These are phyloP conservation scores for Phoenix dactylifera DNA, from an alignment of 176 grass and related monocot species.

Conservation along the genomic window DNA sequence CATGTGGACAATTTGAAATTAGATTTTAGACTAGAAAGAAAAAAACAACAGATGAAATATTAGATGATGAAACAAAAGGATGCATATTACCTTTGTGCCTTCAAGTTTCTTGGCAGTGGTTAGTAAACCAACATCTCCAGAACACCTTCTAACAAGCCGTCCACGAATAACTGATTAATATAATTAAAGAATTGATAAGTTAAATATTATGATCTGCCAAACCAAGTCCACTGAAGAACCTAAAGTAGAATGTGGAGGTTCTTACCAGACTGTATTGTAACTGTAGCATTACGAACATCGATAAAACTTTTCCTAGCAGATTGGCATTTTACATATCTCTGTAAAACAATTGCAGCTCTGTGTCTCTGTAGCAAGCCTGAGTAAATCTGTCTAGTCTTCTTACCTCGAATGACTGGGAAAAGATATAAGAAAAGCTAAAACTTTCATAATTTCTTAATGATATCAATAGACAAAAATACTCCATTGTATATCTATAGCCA, in stretches of 20 bases:
- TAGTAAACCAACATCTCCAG: slow-evolving; percentile 57
- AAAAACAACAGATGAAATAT: neutral
- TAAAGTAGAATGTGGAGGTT: slow-evolving; percentile 4
- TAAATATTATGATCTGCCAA: neutral
- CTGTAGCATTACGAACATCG: slow-evolving; percentile 50
- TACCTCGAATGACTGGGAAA: slow-evolving; percentile 63
- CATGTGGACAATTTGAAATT: slow-evolving; percentile 1
- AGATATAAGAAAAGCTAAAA: slow-evolving; percentile 3
- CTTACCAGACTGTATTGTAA: slow-evolving; percentile 82
- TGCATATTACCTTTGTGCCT: slow-evolving; percentile 22
- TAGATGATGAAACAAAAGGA: neutral
- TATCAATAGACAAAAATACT: no score
- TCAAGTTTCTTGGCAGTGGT: slow-evolving; percentile 50
- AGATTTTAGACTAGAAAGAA: slow-evolving; percentile 26
- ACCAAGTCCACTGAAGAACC: neutral
- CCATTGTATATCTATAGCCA: no score
- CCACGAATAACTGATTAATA: slow-evolving; percentile 61
- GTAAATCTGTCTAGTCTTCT: slow-evolving; percentile 55
- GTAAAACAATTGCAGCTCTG: slow-evolving; percentile 51
- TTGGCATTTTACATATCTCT: slow-evolving; percentile 62
- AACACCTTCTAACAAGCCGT: slow-evolving; percentile 69
- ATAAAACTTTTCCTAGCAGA: slow-evolving; percentile 61
- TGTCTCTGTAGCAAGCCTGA: slow-evolving; percentile 43
- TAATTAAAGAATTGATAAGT: slow-evolving; percentile 3
- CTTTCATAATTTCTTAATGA: neutral